phyloP scores from a whole-genome alignment of 2,329 filamentous ascomycete species.

The Fusarium sp. region DNA sequence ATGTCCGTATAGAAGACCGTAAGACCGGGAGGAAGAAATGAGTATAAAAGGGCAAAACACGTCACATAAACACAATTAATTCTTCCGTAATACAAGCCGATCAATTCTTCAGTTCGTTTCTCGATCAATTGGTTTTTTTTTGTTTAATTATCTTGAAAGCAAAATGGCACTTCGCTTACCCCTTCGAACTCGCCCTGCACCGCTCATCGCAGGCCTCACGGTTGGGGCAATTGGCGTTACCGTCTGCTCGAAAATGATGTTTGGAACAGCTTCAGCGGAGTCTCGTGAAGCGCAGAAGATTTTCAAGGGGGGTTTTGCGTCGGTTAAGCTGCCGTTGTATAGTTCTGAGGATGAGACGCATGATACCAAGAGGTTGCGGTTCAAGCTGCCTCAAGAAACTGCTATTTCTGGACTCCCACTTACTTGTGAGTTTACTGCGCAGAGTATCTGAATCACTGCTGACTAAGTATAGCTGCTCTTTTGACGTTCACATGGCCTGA shows the following conservation, averaged over 20 bases:
- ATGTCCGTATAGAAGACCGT: conserved; percentile 19
- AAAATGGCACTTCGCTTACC: conserved; percentile 25
- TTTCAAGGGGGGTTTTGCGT: conserved; percentile 50
- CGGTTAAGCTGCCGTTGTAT: conserved; percentile 59
- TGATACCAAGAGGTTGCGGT: conserved; percentile 66
- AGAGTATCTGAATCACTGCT: not conserved
- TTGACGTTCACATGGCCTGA: conserved; percentile 68
- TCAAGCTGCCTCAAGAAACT: conserved; percentile 60
- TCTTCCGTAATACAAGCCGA: not conserved
- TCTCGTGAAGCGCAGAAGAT: conserved; percentile 28
- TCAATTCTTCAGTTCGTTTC: rapidly evolving
- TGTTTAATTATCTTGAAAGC: not conserved
- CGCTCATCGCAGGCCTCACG: conserved; percentile 37
- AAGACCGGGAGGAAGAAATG: not conserved
- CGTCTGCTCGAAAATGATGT: conserved; percentile 31
- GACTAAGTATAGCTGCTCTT: conserved; percentile 56
- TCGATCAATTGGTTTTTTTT: rapidly evolving
- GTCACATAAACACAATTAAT: rapidly evolving
- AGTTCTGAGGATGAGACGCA: conserved; percentile 64
- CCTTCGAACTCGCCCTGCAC: conserved; percentile 30
- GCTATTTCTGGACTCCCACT: conserved; percentile 59
- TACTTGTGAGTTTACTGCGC: conserved; percentile 51
- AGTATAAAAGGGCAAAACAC: not conserved
- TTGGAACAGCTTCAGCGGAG: conserved; percentile 36
- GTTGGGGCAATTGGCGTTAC: conserved; percentile 28